These are phyloP conservation scores for Sungouiella blattae DNA, from an alignment of 805 yeast species.

Conservation along the genomic window DNA sequence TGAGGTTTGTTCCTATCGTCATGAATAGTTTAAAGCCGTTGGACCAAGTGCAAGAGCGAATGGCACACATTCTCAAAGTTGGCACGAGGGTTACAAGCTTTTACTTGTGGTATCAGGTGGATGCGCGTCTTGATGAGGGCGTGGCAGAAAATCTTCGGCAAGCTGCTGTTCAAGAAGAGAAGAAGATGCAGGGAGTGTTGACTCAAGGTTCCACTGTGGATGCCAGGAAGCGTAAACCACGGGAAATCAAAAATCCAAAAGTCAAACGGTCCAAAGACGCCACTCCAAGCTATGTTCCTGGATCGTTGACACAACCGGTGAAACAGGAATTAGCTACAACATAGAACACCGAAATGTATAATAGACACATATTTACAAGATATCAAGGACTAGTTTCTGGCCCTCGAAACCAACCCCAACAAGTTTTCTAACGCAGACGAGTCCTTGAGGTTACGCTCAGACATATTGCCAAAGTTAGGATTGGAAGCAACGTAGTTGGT, in stretches of 20 bases:
- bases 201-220: constrained; percentile 14
- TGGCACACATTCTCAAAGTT: constrained; percentile 55
- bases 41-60: constrained; percentile 53
- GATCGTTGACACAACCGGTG: neutral
- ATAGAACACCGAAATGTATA: too few relatives aligned
- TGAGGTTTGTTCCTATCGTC: constrained; percentile 60
- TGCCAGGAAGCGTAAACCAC: constrained; percentile 31
- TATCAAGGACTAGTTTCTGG: constrained; percentile 7
- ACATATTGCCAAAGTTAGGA: constrained; percentile 29
- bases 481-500: constrained; percentile 28
- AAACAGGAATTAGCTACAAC: neutral
- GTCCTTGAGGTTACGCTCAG: constrained; percentile 30
- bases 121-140: constrained; percentile 65
- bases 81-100: constrained; percentile 62
- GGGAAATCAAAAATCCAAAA: constrained; percentile 21
- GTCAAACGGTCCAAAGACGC: constrained; percentile 16
- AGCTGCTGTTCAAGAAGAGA: constrained; percentile 54
- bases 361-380: constrained; percentile 5
- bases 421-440: constrained; percentile 15
- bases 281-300: neutral
- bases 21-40: constrained; percentile 59
- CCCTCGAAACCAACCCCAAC: constrained; percentile 17
- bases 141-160: constrained; percentile 62
- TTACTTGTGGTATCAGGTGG: constrained; percentile 81
- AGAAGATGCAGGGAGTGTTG: constrained; percentile 36